phyloP scores from a whole-genome alignment of 2,329 filamentous ascomycete genomes.

The Beauveria australis region DNA sequence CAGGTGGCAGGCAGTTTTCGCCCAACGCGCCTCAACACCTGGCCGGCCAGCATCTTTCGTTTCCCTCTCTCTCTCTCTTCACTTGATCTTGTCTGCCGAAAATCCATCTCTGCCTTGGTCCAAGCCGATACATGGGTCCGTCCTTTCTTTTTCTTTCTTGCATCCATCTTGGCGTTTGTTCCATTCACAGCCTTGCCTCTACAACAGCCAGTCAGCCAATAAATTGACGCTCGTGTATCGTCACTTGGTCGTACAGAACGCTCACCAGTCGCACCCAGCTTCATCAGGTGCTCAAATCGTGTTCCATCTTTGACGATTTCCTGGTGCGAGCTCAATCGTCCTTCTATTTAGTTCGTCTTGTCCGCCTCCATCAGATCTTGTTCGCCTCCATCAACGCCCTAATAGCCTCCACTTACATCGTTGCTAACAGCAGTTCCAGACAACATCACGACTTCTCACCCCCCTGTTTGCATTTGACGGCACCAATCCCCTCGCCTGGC shows the following conservation, averaged over 20 bases:
- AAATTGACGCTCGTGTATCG: background rate
- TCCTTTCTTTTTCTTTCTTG: background rate
- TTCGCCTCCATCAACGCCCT: background rate
- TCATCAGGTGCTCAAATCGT: background rate
- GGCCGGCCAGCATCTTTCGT: background rate
- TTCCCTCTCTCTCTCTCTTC: background rate
- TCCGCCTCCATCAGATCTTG: background rate
- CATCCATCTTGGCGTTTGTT: background rate
- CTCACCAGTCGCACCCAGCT: background rate
- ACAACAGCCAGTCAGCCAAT: background rate
- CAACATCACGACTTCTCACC: background rate
- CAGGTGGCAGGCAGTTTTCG: slow-evolving; percentile 9
- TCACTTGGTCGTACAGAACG: slow-evolving; percentile 2
- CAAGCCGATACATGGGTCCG: background rate
- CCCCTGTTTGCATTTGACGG: background rate
- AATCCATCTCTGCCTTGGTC: no score
- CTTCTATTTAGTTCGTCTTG: background rate
- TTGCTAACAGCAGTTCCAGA: background rate
- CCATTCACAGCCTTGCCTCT: background rate
- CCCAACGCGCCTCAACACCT: slow-evolving; percentile 5
- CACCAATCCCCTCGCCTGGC: background rate
- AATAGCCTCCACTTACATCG: background rate
- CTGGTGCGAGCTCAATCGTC: background rate
- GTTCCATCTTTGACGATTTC: background rate
- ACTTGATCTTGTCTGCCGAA: background rate